Conservation (phyloP, 1,284 basidiomycete genomes). For the Microbotryomycetes sp. region DNA sequence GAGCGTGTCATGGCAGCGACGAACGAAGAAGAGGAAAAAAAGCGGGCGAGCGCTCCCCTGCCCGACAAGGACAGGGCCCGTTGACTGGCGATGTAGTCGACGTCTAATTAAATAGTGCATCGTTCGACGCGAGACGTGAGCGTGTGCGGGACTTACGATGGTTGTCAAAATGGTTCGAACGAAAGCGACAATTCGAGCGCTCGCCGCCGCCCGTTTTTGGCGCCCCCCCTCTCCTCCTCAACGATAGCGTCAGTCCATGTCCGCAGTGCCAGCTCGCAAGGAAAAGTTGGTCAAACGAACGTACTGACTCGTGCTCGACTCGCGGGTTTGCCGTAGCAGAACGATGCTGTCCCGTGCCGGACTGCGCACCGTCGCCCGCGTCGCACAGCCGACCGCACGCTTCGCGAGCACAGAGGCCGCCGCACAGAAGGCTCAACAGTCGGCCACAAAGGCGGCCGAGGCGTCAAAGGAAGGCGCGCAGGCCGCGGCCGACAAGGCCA, state of each 20-base stretch:
- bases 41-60: too few relatives aligned
- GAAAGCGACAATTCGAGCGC: not conserved
- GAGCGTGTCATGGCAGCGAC: not conserved
- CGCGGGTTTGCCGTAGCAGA: too few relatives aligned
- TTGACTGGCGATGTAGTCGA: too few relatives aligned
- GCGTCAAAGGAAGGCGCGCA: conserved; percentile 59
- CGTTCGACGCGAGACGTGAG: not conserved
- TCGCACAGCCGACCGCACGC: conserved; percentile 1
- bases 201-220: too few relatives aligned
- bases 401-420: conserved; percentile 8
- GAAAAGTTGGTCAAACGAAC: too few relatives aligned
- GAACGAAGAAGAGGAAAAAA: too few relatives aligned
- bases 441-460: conserved; percentile 36
- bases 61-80: too few relatives aligned
- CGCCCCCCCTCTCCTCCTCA: not conserved
- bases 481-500: conserved; percentile 54
- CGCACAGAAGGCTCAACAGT: not conserved
- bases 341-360: too few relatives aligned
- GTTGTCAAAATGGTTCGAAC: not conserved
- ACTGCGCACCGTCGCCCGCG: not conserved
- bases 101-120: too few relatives aligned
- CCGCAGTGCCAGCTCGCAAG: too few relatives aligned
- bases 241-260: too few relatives aligned
- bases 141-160: not conserved
- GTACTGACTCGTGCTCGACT: too few relatives aligned